Evolutionary conservation across 352 stramenopile genomes (phyloP).

Genomic region (Globisporangium solare): DNA sequence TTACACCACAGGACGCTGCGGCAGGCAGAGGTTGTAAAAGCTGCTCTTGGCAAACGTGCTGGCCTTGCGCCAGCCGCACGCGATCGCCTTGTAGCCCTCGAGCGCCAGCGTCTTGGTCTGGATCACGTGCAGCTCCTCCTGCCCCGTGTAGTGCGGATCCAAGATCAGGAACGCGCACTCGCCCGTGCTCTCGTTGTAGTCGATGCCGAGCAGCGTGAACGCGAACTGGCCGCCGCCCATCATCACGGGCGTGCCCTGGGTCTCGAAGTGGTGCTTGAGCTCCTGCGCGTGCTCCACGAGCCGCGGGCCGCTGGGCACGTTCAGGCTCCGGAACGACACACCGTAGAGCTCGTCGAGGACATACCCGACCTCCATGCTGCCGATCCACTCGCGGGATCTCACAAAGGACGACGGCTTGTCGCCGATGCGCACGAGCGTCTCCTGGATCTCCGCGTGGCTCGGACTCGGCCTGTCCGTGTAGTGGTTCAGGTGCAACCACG

Average conservation of each 20-base stretch:
- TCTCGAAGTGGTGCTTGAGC: conserved; percentile 71
- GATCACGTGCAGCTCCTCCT: conserved; percentile 63
- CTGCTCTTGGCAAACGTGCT: conserved; percentile 48
- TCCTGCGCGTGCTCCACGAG: conserved; percentile 60
- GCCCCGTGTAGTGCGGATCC: conserved; percentile 76
- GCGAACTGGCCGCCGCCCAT: conserved; percentile 78
- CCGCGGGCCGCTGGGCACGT: conserved; percentile 46
- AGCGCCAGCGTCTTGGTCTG: conserved; percentile 67
- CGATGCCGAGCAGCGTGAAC: conserved; percentile 78
- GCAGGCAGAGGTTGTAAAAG: conserved; percentile 80
- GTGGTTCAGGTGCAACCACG: conserved; percentile 71
- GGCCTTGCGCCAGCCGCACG: conserved; percentile 63
- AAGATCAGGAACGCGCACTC: conserved; percentile 77
- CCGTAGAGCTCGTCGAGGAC: conserved; percentile 73
- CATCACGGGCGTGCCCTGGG: conserved; percentile 82
- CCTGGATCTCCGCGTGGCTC: conserved; percentile 71
- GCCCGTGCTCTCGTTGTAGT: conserved; percentile 52
- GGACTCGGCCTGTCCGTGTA: conserved; percentile 42
- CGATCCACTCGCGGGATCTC: conserved; percentile 77
- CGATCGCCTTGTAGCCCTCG: conserved; percentile 73
- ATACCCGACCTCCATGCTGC: conserved; percentile 80
- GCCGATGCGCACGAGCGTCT: conserved; percentile 69
- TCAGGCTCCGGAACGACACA: conserved; percentile 69
- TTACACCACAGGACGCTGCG: conserved; percentile 24
- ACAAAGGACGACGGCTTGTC: conserved; percentile 74